Base-by-base conservation (phyloP, 305 asterid genomes). In the Fraxinus ornus region DNA sequence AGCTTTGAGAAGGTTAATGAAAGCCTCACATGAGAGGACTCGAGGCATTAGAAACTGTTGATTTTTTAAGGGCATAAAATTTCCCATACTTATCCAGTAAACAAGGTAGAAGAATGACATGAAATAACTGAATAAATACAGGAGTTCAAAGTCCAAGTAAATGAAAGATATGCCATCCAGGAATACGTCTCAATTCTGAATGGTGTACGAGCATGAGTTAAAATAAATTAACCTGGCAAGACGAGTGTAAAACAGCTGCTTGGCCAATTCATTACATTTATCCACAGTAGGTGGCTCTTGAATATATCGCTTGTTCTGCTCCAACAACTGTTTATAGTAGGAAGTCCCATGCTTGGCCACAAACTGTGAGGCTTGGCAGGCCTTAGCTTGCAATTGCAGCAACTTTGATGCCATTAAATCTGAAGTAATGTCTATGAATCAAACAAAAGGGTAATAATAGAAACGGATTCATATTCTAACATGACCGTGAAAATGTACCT, bases 231-330 rank as follows among this genome's bases (percentile, higher is more conserved):
- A 83, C 86, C 86, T 86, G 32, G 88, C 86, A 74, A 86, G 88
- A 80, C 85, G 86, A 33, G 85, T 86, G 83, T 83, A 83, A 5
- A 86, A 78, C 62, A 83, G 70, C 83, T 83, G 85, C 35, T 83
- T 83, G 22, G 88, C 7, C 33, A 86, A 79, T n/a, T 68, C 84
- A 37, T 86, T 62, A 68, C 88, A 86, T 55, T 81, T 86, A 71
- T 86, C 88, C 35, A 86, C 71, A n/a, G 86, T 86, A 10, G 88
- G 76, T 75, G 88, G 88, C 32, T 86, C 83, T 66, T 83, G 83
- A 80, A 86, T 81, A 77, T 86, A 80, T 35, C 80, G 86, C 75
- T 80, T 86, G 74, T 86, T 83, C 79, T 86, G 64, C 84, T 86
- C 88, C 86, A 86, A 44, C 49, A 83, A 47, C 73, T 83, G 83